These are phyloP conservation scores for Eleusine indica DNA, from an alignment of 176 grass and related monocot species.

Conservation along the genomic window DNA sequence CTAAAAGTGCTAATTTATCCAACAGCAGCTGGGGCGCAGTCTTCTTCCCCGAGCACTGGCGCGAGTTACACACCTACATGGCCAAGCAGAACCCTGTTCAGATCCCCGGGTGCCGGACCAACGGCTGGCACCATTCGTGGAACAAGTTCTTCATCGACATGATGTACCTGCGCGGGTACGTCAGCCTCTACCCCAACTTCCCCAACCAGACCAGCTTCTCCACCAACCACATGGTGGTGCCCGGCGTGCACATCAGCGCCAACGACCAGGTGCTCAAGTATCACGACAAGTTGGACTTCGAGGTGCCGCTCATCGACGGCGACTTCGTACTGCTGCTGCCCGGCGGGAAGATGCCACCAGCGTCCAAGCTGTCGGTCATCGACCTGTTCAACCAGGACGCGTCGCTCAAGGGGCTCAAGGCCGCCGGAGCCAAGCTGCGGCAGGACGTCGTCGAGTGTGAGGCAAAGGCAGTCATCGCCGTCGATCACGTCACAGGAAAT, in stretches of 20 bases:
- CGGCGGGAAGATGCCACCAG: conserved; percentile 73
- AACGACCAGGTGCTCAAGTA: conserved; percentile 64
- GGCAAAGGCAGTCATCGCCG: conserved; percentile 47
- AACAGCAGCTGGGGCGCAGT: conserved; percentile 68
- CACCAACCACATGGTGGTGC: conserved; percentile 92
- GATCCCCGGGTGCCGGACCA: conserved; percentile 82
- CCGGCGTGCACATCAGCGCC: conserved; percentile 87
- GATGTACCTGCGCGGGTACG: conserved; percentile 92
- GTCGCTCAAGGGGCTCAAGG: conserved; percentile 83
- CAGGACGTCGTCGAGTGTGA: conserved; percentile 70
- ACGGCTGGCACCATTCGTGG: conserved; percentile 93
- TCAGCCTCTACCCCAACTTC: conserved; percentile 89
- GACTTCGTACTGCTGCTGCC: conserved; percentile 80
- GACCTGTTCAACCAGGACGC: conserved; percentile 96
- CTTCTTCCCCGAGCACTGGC: too few species aligned
- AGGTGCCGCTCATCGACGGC: conserved; percentile 74
- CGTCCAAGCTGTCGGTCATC: conserved; percentile 72
- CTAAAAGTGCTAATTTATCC: too few species aligned
- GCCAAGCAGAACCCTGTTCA: conserved; percentile 68
- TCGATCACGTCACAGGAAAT: conserved; percentile 73
- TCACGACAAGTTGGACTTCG: conserved; percentile 73
- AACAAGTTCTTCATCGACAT: conserved; percentile 87
- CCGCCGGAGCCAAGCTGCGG: conserved; percentile 81
- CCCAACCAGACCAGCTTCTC: conserved; percentile 91
- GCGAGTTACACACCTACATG: conserved; percentile 89